Evolutionary conservation across 1,139 yeast species (phyloP), one percentile per base, ranked within the genome.

Genomic region (Sugiyamaella pinicola): DNA sequence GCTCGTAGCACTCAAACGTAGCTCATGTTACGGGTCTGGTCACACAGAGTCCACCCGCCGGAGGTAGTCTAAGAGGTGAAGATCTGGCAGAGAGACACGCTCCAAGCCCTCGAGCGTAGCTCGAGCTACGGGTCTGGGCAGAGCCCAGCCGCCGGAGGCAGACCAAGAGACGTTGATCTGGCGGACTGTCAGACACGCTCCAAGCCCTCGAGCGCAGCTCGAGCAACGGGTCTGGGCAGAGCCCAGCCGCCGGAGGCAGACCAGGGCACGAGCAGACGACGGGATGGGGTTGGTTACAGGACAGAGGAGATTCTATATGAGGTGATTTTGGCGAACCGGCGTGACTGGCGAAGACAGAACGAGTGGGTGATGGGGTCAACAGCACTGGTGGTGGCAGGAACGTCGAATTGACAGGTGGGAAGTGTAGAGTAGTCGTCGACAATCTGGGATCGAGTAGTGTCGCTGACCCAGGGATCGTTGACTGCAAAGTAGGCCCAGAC

Each of bases 401-500:
- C 71, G 26, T 62, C 51, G 51, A 56, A 55, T 42, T 59, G 34
- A 15, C 78, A 69, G 53, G 71, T 69, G 13, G 65, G 61, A 44
- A 67, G 65, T 10, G 57, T 55, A 5, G 62, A 62, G 62, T 80
- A 78, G 34, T 70, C 66, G 4, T 68, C 54, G 33, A 77, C 61
- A 15, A 82, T 65, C 54, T 70, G 69, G 31, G 70, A 72, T 51
- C 83, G 69, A 1, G 85, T 76, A 21, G 64, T 66, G 51, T 78
- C 75, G 53, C 74, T 71, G 1, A 84, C 82, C 90, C 90, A 84
- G 61, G 80, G 80, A 64, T 84, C 90, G 13, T 67, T 61, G 13
- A 67, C 66, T 1, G 86, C 85, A 61, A 82, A 83, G 58, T 77
- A 79, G 1, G 74, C 64, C 87, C 87, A 83, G 13, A 80, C 69